Percentiles rank a stretch among this genome's conserved stretches.
These are phyloP conservation scores for Hagleromyces aurorensis DNA, from an alignment of 805 yeast genomes.

Conservation along the genomic window DNA sequence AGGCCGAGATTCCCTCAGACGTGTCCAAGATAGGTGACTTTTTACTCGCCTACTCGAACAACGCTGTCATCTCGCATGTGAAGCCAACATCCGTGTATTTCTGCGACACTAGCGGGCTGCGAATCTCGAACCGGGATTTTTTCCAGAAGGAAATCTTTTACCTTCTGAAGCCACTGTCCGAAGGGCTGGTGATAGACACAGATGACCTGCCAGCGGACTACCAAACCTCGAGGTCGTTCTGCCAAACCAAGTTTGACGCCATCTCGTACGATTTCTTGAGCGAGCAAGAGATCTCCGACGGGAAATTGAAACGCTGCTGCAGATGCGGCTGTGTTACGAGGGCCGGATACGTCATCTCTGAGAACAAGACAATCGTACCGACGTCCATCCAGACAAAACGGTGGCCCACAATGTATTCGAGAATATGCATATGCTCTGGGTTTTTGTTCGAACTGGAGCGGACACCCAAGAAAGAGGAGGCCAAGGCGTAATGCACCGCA, in stretches of 20 bases:
- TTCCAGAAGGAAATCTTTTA: slow-evolving; percentile 27
- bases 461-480: too few relatives aligned
- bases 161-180: slow-evolving; percentile 31
- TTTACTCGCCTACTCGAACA: slow-evolving; percentile 22
- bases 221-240: slow-evolving; percentile 29
- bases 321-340: slow-evolving; percentile 46
- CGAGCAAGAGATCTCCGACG: slow-evolving; percentile 13
- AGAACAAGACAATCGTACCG: slow-evolving; percentile 30
- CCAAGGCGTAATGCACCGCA: too few relatives aligned
- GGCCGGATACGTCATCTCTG: slow-evolving; percentile 28
- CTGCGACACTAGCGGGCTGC: slow-evolving; percentile 25
- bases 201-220: slow-evolving; percentile 39
- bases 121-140: slow-evolving; percentile 26
- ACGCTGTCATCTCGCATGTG: slow-evolving; percentile 24
- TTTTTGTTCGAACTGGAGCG: slow-evolving; percentile 26
- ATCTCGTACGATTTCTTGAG: slow-evolving; percentile 27
- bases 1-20: slow-evolving; percentile 50
- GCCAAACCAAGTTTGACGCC: slow-evolving; percentile 30
- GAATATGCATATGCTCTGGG: slow-evolving; percentile 32
- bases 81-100: slow-evolving; percentile 28
- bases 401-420: slow-evolving; percentile 31
- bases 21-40: slow-evolving; percentile 26
- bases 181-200: slow-evolving; percentile 44
- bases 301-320: slow-evolving; percentile 38
- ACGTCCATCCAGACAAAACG: slow-evolving; percentile 29